Evolutionary conservation across 2,329 filamentous ascomycete genomes (phyloP), one percentile per base, ranked within the genome.

Genomic region (Helicocarpus griseus): DNA sequence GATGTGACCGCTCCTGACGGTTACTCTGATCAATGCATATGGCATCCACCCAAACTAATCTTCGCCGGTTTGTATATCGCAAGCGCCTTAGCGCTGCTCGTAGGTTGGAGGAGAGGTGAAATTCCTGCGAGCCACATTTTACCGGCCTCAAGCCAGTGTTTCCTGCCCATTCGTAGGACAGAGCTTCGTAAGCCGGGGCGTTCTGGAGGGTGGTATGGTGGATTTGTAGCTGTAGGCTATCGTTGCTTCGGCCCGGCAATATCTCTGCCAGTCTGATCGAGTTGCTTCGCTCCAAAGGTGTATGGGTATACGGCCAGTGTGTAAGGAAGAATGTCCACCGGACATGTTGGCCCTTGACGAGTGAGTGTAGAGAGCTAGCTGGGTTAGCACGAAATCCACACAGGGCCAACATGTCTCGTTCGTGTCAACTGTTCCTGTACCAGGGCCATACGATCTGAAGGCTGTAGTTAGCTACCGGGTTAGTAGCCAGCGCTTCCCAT

Each of bases 11-110:
- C 21, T 58, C 57, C 7, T 46, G 51, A 13, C 31, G 9, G 28
- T 55, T 51, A 4, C 44, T 14, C 29, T 57, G 52, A 41, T 58
- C 50, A 26, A 59, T 59, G 47, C 57, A 59, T 2, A 59, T 22
- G 22, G 51, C 52, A 39, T 59, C 56, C 22, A 54, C 48, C 57
- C 57, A 59, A 36, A 58, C 17, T 14, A 50, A n/a, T 11, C 46
- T 22, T 33, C 38, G 31, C 39, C 17, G 41, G 28, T 48, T 35
- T 3, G 26, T 19, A 46, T 40, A 28, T 26, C 55, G 41, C 19
- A 54, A 11, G 9, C 29, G 26, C 38, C 31, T 35, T 11, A 55
- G 35, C 22, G 43, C 48, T 22, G 19, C 31, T 38, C 47, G 29
- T 13, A 51, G 41, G 11, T 53, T 53, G 17, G 35, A 26, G 9